Evolutionary conservation across 2,329 filamentous ascomycete genomes (phyloP).

Genomic region (Monosporascus sp.): DNA sequence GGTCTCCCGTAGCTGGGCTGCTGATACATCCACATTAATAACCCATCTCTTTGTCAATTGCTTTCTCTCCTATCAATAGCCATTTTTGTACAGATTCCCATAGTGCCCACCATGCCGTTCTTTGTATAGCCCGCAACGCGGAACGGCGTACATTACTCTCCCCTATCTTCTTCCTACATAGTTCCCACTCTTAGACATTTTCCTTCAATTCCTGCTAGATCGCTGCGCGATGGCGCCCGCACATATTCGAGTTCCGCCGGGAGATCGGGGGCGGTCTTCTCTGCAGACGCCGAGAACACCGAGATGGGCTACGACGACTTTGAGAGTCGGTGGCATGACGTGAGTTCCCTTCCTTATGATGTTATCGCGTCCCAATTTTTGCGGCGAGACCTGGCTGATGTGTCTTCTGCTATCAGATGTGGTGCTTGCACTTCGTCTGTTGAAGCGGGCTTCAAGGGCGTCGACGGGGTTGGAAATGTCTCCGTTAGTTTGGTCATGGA

Average conservation of each 20-base stretch:
- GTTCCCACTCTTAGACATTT: neutral
- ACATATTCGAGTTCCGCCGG: slow-evolving; percentile 41
- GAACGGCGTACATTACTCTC: neutral
- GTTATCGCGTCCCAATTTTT: neutral
- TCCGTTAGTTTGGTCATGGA: slow-evolving; percentile 94
- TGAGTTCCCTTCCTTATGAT: slow-evolving; percentile 19
- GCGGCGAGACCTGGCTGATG: neutral
- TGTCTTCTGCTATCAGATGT: slow-evolving; percentile 54
- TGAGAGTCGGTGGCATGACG: slow-evolving; percentile 86
- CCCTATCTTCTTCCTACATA: slow-evolving; percentile 1
- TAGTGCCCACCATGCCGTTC: slow-evolving; percentile 14
- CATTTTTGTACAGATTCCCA: neutral
- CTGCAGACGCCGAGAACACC: slow-evolving; percentile 35
- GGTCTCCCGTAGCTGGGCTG: neutral
- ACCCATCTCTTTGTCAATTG: neutral
- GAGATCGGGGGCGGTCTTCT: slow-evolving; percentile 25
- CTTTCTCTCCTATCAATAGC: neutral
- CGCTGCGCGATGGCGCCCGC: slow-evolving; percentile 42
- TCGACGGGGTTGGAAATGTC: slow-evolving; percentile 77
- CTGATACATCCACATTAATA: neutral
- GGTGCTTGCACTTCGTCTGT: slow-evolving; percentile 95
- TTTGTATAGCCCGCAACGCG: slow-evolving; percentile 9
- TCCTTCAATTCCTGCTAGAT: neutral
- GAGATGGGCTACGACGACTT: slow-evolving; percentile 82
- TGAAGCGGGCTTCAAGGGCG: slow-evolving; percentile 79